phyloP scores from a whole-genome alignment of 441 rosid genomes.

The Mallotus japonicus region DNA sequence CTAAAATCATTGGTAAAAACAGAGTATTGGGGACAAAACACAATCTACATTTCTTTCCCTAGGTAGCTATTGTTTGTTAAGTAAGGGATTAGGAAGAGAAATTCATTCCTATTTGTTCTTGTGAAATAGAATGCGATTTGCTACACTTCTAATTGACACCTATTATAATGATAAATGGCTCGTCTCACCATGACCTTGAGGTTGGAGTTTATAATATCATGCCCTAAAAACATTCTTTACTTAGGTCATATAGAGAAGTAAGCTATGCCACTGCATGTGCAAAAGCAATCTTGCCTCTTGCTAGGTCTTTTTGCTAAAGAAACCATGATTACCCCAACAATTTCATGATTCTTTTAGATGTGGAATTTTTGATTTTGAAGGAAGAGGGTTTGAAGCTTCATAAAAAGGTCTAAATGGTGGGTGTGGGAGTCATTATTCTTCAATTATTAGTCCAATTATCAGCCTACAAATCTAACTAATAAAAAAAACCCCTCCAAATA shows the following conservation, averaged over 20 bases:
- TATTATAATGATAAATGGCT: too few relatives aligned
- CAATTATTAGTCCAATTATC: constrained; percentile 31
- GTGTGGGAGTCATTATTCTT: constrained; percentile 6
- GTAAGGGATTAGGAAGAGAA: too few relatives aligned
- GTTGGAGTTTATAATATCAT: too few relatives aligned
- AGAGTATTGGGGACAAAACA: background rate
- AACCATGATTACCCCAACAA: background rate
- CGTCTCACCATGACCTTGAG: too few relatives aligned
- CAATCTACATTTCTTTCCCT: background rate
- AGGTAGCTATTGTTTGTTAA: too few relatives aligned
- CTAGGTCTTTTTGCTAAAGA: constrained; percentile 12
- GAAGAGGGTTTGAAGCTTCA: constrained; percentile 27
- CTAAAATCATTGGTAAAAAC: too few relatives aligned
- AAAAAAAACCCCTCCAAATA: background rate
- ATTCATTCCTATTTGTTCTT: too few relatives aligned
- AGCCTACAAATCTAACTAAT: background rate
- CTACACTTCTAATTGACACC: too few relatives aligned
- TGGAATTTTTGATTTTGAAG: constrained; percentile 8
- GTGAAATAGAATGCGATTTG: too few relatives aligned
- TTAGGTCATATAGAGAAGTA: too few relatives aligned
- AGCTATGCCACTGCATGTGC: too few relatives aligned
- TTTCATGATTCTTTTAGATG: background rate
- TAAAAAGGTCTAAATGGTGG: background rate
- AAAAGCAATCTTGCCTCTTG: background rate
- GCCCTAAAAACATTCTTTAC: too few relatives aligned